Evolutionary conservation across 2,329 filamentous ascomycete species (phyloP).

Genomic region (Pseudogymnoascus sp.): DNA sequence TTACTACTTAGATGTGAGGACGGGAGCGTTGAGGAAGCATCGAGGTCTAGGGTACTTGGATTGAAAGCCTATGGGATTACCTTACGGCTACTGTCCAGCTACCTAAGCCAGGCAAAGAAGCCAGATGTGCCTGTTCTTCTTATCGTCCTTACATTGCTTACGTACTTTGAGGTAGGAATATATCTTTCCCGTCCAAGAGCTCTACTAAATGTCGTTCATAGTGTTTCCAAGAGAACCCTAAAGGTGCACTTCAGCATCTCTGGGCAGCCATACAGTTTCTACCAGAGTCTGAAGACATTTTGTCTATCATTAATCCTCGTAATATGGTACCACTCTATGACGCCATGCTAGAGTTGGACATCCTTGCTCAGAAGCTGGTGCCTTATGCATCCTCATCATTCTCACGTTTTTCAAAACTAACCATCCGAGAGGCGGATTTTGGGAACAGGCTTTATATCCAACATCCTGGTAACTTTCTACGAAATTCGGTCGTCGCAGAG

Average conservation of each 20-base stretch:
- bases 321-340: neutral
- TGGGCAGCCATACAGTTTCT: neutral
- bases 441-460: neutral
- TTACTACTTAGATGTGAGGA: slow-evolving; percentile 15
- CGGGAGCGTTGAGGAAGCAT: slow-evolving; percentile 10
- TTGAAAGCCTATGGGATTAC: neutral
- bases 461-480: neutral
- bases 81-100: neutral
- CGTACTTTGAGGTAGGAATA: neutral
- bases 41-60: neutral
- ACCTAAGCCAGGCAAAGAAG: neutral
- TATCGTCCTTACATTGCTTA: neutral
- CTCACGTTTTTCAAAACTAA: neutral
- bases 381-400: neutral
- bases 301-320: neutral
- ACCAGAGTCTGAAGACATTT: neutral
- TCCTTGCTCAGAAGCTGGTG: neutral
- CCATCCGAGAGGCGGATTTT: neutral
- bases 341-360: neutral
- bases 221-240: neutral
- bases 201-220: neutral
- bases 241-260: neutral
- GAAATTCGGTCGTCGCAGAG: neutral
- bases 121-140: neutral
- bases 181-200: neutral